A percentile compares a stretch with the other conserved stretches of the same genome.
Conservation (phyloP, 345 rosid genomes). For the Nasturtium officinale region DNA sequence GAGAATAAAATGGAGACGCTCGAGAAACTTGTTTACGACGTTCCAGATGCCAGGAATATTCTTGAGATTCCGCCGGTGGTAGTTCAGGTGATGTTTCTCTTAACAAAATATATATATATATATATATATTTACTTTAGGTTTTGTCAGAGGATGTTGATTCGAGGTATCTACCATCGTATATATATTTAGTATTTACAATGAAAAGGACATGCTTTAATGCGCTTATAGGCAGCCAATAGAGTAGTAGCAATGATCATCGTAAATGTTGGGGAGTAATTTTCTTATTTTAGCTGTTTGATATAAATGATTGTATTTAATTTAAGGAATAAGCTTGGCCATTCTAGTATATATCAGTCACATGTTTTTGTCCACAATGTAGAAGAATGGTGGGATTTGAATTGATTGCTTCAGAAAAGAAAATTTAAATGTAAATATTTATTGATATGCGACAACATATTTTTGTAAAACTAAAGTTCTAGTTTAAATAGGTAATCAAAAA, state of each 20-base stretch:
- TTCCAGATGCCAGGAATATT: conserved; percentile 63
- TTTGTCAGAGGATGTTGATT: conserved; percentile 15
- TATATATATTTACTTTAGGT: conserved; percentile 4
- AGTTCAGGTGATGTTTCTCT: conserved; percentile 66
- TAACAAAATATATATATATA: too few species aligned
- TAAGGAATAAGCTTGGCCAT: not conserved
- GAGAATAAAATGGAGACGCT: conserved; percentile 64
- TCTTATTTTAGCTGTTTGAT: not conserved
- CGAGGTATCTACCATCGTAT: not conserved
- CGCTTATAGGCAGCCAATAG: not conserved
- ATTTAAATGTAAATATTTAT: not conserved
- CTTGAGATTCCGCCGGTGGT: conserved; percentile 73
- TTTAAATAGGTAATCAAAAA: not conserved
- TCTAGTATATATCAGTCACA: not conserved
- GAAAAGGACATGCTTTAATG: not conserved
- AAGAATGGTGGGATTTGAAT: not conserved
- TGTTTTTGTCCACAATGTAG: not conserved
- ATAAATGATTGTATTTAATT: conserved; percentile 6
- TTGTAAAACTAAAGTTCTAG: not conserved
- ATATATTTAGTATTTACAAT: not conserved
- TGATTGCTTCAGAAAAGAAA: not conserved
- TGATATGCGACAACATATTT: not conserved
- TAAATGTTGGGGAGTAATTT: not conserved
- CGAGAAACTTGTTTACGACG: conserved; percentile 70
- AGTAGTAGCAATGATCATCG: not conserved